A percentile compares a stretch with the other conserved stretches of the same genome.
Evolutionary conservation across 148 eudicot species (phyloP).

Genomic region (Talinum fruticosum): DNA sequence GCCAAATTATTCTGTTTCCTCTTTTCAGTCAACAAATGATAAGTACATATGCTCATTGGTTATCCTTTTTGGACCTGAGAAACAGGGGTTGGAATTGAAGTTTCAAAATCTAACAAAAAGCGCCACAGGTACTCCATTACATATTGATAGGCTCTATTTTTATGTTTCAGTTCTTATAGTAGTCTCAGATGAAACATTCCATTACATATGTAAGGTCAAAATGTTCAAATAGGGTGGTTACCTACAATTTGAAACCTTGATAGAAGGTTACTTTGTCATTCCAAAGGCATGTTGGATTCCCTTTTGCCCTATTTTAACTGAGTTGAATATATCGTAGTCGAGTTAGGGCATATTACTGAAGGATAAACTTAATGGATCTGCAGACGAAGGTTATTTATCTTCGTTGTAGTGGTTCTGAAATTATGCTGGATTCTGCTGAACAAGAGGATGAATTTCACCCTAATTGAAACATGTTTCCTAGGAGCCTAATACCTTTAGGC

Average conservation of each 20-base stretch:
- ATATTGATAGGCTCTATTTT: too few relatives aligned
- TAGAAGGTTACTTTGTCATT: neutral
- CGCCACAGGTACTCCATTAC: constrained; percentile 46
- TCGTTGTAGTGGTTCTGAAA: neutral
- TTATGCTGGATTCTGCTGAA: neutral
- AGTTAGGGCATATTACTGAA: neutral
- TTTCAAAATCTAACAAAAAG: constrained; percentile 44
- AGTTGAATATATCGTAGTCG: neutral
- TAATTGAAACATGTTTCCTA: neutral
- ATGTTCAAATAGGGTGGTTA: neutral
- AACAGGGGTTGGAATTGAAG: constrained; percentile 75
- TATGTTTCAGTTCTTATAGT: neutral
- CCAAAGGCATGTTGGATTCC: neutral
- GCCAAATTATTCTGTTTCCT: neutral
- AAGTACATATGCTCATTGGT: constrained; percentile 29
- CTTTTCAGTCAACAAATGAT: neutral
- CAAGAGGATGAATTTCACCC: neutral
- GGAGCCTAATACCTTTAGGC: neutral
- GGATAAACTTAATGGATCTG: neutral
- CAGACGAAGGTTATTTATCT: neutral
- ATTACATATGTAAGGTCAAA: neutral
- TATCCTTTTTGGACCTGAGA: constrained; percentile 46
- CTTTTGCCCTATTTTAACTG: neutral
- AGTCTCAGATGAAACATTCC: neutral
- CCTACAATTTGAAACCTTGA: neutral